phyloP scores from a whole-genome alignment of 768 basidiomycete species.

The Pleurotus cornucopiae region DNA sequence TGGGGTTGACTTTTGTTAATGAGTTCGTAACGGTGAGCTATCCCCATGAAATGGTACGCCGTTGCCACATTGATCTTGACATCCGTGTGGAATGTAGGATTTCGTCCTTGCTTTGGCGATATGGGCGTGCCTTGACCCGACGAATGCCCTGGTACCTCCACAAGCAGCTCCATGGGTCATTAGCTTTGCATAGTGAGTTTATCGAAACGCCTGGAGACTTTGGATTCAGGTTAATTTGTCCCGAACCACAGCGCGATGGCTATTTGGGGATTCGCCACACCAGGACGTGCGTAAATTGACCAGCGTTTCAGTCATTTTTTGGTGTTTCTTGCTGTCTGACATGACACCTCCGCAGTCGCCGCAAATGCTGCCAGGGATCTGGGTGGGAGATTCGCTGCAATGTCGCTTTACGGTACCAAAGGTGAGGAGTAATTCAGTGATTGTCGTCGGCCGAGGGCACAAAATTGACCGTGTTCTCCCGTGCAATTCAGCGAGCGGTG shows the following conservation, averaged over 20 bases:
- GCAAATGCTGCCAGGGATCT: conserved; percentile 68
- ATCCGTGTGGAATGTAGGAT: conserved; percentile 25
- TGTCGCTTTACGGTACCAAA: conserved; percentile 57
- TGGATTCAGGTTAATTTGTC: neutral
- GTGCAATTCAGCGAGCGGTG: conserved; percentile 38
- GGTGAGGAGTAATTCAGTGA: conserved; percentile 20
- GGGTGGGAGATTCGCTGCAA: conserved; percentile 53
- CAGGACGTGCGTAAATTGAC: conserved; percentile 34
- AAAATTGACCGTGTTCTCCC: neutral
- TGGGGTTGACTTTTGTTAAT: conserved; percentile 46
- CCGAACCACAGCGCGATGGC: conserved; percentile 39
- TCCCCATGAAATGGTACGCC: too few species aligned
- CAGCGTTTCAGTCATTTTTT: neutral
- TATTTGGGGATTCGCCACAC: conserved; percentile 58
- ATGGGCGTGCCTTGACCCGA: conserved; percentile 53
- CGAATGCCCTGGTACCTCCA: conserved; percentile 56
- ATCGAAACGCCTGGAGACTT: neutral
- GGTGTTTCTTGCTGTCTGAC: neutral
- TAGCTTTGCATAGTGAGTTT: conserved; percentile 53
- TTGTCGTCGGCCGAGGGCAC: neutral
- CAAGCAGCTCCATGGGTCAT: conserved; percentile 46
- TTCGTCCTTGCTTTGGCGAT: conserved; percentile 46
- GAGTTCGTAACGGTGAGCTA: conserved; percentile 50
- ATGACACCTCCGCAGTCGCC: conserved; percentile 33
- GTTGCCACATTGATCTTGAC: too few species aligned